A percentile compares a stretch with the other conserved stretches of the same genome.
phyloP scores from a whole-genome alignment of 2,329 filamentous ascomycete species.

The Scedosporium boydii region DNA sequence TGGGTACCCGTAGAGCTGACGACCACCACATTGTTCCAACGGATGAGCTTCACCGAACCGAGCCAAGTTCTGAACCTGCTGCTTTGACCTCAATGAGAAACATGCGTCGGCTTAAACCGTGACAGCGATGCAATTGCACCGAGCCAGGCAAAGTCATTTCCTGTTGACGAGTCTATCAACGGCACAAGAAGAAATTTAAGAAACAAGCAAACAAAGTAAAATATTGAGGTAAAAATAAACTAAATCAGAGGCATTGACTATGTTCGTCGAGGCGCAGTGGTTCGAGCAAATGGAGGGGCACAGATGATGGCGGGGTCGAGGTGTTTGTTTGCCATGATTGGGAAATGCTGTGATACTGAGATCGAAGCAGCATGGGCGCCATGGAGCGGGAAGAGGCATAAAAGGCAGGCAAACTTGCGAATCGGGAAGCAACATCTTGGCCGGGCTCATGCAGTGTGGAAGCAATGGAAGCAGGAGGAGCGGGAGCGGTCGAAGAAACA shows the following conservation, averaged over 20 bases:
- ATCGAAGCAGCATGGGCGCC: neutral
- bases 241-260: too few species aligned
- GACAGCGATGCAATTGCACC: neutral
- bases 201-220: neutral
- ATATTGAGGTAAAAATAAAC: neutral
- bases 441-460: slow-evolving; percentile 13
- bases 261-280: too few species aligned
- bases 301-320: neutral
- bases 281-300: too few species aligned
- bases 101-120: neutral
- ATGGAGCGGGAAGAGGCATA: slow-evolving; percentile 10
- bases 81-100: neutral
- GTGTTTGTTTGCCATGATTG: neutral
- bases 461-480: neutral
- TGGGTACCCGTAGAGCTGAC: neutral
- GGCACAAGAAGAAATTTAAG: neutral
- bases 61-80: neutral
- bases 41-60: neutral
- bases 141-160: neutral
- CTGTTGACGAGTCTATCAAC: neutral
- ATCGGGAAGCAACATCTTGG: slow-evolving; percentile 9
- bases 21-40: neutral
- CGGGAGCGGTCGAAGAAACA: neutral
- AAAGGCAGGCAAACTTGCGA: neutral
- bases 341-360: neutral